Evolutionary conservation across 495 filamentous ascomycete genomes (phyloP).

Genomic region (Pseudotulostoma volvatum): DNA sequence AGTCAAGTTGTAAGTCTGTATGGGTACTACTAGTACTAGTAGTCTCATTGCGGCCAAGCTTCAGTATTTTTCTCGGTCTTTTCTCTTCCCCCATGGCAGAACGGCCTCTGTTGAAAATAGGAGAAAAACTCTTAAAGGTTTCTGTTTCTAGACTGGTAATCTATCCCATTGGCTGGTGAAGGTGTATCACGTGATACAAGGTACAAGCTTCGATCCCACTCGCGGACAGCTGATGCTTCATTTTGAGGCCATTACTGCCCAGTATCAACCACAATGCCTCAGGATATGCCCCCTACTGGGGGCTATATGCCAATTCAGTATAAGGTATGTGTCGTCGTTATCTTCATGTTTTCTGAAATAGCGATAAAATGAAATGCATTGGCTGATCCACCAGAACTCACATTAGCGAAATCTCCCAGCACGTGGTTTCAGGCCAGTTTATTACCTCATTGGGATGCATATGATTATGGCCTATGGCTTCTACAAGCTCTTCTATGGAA

Average conservation of each 20-base stretch:
- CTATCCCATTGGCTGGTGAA: too few species aligned
- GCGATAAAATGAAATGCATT: conserved; percentile 3
- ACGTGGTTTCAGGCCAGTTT: conserved; percentile 70
- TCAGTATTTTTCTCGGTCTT: conserved; percentile 34
- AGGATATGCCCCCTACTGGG: conserved; percentile 85
- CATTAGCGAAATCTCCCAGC: conserved; percentile 76
- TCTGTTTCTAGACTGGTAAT: too few species aligned
- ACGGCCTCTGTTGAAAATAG: too few species aligned
- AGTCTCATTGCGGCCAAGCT: conserved; percentile 22
- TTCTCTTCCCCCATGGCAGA: conserved; percentile 37
- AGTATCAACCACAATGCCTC: conserved; percentile 30
- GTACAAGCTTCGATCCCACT: too few species aligned
- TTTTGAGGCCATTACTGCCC: background rate
- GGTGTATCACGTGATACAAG: too few species aligned
- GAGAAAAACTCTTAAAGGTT: too few species aligned
- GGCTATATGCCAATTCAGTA: conserved; percentile 94
- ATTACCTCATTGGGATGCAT: conserved; percentile 58
- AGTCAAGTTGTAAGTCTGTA: too few species aligned
- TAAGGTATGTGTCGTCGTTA: conserved; percentile 44
- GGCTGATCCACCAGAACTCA: too few species aligned
- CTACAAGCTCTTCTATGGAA: conserved; percentile 61
- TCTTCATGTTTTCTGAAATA: conserved; percentile 1
- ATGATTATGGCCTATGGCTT: conserved; percentile 74
- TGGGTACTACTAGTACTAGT: too few species aligned
- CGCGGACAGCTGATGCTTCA: too few species aligned